Percentiles rank a stretch among this genome's conserved stretches.
Conservation (phyloP, 2,329 filamentous ascomycete species). For the Bisporella sp. region DNA sequence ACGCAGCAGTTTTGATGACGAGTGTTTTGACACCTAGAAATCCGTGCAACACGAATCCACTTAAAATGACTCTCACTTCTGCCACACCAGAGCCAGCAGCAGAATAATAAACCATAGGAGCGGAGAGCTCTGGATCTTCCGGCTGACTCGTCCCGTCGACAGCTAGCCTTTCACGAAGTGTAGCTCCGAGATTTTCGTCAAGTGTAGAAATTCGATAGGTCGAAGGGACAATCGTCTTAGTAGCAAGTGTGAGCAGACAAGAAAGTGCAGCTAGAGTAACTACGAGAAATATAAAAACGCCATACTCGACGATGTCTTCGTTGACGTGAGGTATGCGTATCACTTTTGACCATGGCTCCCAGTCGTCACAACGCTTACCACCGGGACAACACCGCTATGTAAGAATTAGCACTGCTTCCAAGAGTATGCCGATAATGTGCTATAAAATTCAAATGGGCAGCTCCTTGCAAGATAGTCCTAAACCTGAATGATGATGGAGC, state of each 20-base stretch:
- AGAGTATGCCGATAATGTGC: neutral
- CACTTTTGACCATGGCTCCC: slow-evolving; percentile 53
- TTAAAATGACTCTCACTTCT: slow-evolving; percentile 96
- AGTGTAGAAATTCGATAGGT: slow-evolving; percentile 79
- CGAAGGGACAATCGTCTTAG: slow-evolving; percentile 91
- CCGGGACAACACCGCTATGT: slow-evolving; percentile 46
- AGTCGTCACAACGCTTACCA: slow-evolving; percentile 47
- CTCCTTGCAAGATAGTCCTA: too few relatives aligned
- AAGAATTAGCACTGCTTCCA: slow-evolving; percentile 15
- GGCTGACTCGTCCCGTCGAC: slow-evolving; percentile 34
- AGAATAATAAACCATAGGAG: slow-evolving; percentile 90
- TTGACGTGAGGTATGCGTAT: slow-evolving; percentile 22
- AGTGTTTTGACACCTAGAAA: slow-evolving; percentile 87
- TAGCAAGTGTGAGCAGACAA: slow-evolving; percentile 75
- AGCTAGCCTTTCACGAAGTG: slow-evolving; percentile 29
- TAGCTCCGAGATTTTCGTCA: slow-evolving; percentile 83
- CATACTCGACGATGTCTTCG: slow-evolving; percentile 66
- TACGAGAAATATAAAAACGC: slow-evolving; percentile 66
- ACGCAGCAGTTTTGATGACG: slow-evolving; percentile 72
- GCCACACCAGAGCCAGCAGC: slow-evolving; percentile 94
- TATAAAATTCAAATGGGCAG: too few relatives aligned
- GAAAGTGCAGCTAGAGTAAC: slow-evolving; percentile 62
- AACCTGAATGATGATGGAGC: neutral
- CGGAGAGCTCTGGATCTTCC: slow-evolving; percentile 27
- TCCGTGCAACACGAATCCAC: slow-evolving; percentile 92